A percentile compares a stretch with the other conserved stretches of the same genome.
Conservation (phyloP, 1,284 basidiomycete genomes). For the Rhodotorula sp. region DNA sequence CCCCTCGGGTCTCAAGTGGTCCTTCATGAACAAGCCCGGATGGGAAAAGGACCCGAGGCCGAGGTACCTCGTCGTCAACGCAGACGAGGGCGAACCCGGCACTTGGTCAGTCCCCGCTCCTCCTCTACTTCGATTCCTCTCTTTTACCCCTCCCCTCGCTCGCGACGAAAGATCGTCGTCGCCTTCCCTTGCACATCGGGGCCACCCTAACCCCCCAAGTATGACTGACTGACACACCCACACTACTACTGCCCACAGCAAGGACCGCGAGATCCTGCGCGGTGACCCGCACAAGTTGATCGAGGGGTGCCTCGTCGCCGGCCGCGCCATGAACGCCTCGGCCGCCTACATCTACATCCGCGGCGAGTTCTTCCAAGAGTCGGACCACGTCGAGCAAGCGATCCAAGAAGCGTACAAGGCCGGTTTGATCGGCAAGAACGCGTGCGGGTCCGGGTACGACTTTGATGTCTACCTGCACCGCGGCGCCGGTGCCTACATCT, state of each 20-base stretch:
- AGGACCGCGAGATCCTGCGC: constrained; percentile 96
- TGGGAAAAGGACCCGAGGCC: constrained; percentile 95
- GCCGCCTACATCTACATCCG: constrained; percentile 99
- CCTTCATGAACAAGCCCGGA: constrained; percentile 88
- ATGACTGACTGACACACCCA: neutral
- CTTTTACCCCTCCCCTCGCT: no score
- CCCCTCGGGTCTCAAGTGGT: constrained; percentile 94
- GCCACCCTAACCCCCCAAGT: neutral
- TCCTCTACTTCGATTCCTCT: neutral
- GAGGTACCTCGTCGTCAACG: constrained; percentile 95
- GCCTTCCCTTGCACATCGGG: neutral
- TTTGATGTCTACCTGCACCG: constrained; percentile 98
- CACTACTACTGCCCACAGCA: no score
- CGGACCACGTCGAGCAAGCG: constrained; percentile 86
- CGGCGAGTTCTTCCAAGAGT: constrained; percentile 96
- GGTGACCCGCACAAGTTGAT: constrained; percentile 98
- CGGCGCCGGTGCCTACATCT: constrained; percentile 97
- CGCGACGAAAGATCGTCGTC: neutral
- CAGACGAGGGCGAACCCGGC: constrained; percentile 97
- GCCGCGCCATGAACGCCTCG: constrained; percentile 95
- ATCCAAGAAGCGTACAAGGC: constrained; percentile 92
- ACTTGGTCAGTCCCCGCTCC: constrained; percentile 61
- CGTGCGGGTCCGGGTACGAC: constrained; percentile 85
- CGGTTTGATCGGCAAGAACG: constrained; percentile 88
- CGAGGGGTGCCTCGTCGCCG: constrained; percentile 95